Base-by-base conservation (phyloP, 75 land plant species). In the Adiantum capillusveneris region DNA sequence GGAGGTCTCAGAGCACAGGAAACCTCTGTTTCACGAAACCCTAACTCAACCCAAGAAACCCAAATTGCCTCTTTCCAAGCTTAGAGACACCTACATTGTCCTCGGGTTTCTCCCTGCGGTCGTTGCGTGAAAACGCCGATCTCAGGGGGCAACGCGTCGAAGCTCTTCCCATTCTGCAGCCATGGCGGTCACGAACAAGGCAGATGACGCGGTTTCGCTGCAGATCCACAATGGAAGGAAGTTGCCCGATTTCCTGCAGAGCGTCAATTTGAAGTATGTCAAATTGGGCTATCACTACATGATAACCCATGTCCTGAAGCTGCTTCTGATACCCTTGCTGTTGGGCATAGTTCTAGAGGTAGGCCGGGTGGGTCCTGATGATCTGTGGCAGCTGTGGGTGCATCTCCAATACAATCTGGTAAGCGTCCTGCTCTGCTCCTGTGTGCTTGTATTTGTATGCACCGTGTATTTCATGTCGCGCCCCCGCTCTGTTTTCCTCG, bases 251-350 rank as follows among this genome's bases (percentile, higher is more conserved):
- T 84, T 90, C 59, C 69, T 87, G 17, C 81, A 86, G 41, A 87
- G 92, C 12, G 92, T 90, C 25, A 83, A 87, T 56, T 79, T 86
- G 48, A 90, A 82, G 85, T 82, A 90, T 41, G 96, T 90, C 52
- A 90, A 87, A 61, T 58, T 90, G 22, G 96, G 96, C 0, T 90
- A 90, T 65, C 96, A 84, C 60, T 84, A 87, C 56, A 50, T 90
- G 37, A 84, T 86, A 36, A 81, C 66, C 53, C 84, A 87, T 44
- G 85, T 55, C 6, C 17, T 87, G 0, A 84, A 83, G 36, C 56
- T 90, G 58, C 68, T 80, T n/a, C 73, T 81, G 7, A 30, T 90
- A 0, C 83, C 78, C 19, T 53, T 88, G 57, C 63, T 80, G 63
- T 85, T 25, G 80, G 75, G 6, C 73, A 79, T 56, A 61, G 85